Conservation (phyloP, 192 early-diverging fungal genomes). For the Coemansia sp. region DNA sequence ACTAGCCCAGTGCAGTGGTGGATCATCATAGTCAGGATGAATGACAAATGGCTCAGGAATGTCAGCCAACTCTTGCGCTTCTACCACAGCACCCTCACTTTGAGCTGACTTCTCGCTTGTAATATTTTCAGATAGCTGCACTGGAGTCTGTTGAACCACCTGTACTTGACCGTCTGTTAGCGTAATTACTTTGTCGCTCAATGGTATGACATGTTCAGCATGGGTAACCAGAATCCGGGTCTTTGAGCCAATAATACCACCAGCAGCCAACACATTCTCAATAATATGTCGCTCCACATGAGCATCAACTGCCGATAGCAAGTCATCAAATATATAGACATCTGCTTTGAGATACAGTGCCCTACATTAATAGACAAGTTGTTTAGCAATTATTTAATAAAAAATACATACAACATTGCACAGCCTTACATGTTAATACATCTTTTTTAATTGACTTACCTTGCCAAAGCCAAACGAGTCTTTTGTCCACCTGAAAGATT, state of each 20-base stretch:
- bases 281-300: slow-evolving; percentile 60
- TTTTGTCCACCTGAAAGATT: slow-evolving; percentile 66
- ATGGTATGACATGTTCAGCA: slow-evolving; percentile 36
- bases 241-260: slow-evolving; percentile 36
- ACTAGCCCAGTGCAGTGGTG: slow-evolving; percentile 3
- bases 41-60: background rate
- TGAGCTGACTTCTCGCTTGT: background rate
- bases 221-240: slow-evolving; percentile 53
- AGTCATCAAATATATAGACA: slow-evolving; percentile 68
- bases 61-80: background rate
- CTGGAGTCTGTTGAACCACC: slow-evolving; percentile 10
- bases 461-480: slow-evolving; percentile 61
- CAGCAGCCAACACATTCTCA: slow-evolving; percentile 39
- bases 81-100: background rate
- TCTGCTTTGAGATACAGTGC: slow-evolving; percentile 64
- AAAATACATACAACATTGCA: slow-evolving; percentile 3
- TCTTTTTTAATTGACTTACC: slow-evolving; percentile 11
- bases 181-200: slow-evolving; percentile 20
- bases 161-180: slow-evolving; percentile 8
- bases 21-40: slow-evolving; percentile 3
- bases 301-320: slow-evolving; percentile 67
- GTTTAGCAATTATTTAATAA: background rate
- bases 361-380: slow-evolving; percentile 38
- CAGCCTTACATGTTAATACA: background rate
- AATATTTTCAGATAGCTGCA: background rate